Percentiles rank a stretch among this genome's conserved stretches.
Conservation (phyloP, 2,329 filamentous ascomycete genomes). For the Diaporthe velutina region DNA sequence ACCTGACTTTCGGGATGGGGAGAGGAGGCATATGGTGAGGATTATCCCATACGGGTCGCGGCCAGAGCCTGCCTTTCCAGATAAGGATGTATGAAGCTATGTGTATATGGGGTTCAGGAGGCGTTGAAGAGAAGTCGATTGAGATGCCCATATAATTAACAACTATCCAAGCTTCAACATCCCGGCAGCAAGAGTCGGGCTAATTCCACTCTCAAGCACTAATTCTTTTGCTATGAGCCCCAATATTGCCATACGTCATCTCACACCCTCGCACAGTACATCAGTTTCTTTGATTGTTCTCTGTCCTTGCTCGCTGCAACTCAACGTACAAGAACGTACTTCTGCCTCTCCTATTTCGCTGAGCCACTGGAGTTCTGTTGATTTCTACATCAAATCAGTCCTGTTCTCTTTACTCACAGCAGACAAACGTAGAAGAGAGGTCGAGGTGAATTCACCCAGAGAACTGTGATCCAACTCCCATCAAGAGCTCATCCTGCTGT, state of each 20-base stretch:
- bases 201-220: no score
- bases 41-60: background rate
- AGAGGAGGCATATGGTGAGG: background rate
- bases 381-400: background rate
- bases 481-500: background rate
- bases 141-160: background rate
- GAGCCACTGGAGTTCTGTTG: background rate
- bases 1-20: background rate
- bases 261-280: background rate
- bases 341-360: background rate
- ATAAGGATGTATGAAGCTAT: background rate
- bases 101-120: background rate
- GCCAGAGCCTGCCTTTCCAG: background rate
- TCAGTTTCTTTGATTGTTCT: background rate
- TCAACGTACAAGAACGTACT: background rate
- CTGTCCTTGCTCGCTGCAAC: no score
- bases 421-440: background rate
- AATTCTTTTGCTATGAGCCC: no score
- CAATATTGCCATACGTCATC: no score
- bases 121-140: background rate
- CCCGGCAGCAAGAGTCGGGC: background rate
- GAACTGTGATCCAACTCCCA: background rate
- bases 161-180: background rate
- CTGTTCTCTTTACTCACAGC: no score
- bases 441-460: background rate